phyloP scores from a whole-genome alignment of 2,329 filamentous ascomycete species.

The Diaporthe capsici region DNA sequence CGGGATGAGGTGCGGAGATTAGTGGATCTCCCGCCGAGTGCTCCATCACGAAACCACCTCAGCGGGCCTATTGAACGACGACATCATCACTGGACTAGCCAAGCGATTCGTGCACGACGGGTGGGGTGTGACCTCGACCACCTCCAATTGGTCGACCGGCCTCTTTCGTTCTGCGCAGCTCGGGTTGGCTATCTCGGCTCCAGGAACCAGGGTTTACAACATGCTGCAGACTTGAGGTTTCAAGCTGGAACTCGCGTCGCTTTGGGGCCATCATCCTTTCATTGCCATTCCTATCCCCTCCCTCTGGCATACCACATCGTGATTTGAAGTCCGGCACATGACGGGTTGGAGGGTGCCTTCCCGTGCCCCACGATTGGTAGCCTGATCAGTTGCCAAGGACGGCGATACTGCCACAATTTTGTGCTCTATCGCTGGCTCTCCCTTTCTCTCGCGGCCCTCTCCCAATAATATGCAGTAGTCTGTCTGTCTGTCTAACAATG shows the following conservation, averaged over 20 bases:
- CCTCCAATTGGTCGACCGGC: constrained; percentile 23
- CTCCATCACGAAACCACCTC: constrained; percentile 34
- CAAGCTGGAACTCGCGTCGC: constrained; percentile 36
- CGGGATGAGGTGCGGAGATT: constrained; percentile 36
- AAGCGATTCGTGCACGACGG: constrained; percentile 33
- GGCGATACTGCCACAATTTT: neutral
- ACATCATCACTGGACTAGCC: constrained; percentile 23
- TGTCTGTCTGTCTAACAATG: neutral
- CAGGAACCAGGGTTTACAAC: constrained; percentile 32
- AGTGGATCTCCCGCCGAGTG: constrained; percentile 30
- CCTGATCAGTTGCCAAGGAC: constrained; percentile 27
- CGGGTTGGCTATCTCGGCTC: constrained; percentile 29
- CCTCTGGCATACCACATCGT: constrained; percentile 14
- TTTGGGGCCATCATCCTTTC: constrained; percentile 8
- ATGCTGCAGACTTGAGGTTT: constrained; percentile 34
- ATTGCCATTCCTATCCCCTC: constrained; percentile 13
- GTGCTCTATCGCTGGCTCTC: neutral
- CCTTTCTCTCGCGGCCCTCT: neutral
- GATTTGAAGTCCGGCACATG: constrained; percentile 10
- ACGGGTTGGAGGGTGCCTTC: constrained; percentile 1
- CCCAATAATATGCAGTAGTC: neutral
- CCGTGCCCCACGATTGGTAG: constrained; percentile 21
- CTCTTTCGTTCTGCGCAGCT: constrained; percentile 1
- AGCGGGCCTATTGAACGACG: constrained; percentile 33
- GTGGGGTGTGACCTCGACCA: constrained; percentile 23